Evolutionary conservation across 441 rosid genomes (phyloP).

Genomic region (Codiaeum variegatum): DNA sequence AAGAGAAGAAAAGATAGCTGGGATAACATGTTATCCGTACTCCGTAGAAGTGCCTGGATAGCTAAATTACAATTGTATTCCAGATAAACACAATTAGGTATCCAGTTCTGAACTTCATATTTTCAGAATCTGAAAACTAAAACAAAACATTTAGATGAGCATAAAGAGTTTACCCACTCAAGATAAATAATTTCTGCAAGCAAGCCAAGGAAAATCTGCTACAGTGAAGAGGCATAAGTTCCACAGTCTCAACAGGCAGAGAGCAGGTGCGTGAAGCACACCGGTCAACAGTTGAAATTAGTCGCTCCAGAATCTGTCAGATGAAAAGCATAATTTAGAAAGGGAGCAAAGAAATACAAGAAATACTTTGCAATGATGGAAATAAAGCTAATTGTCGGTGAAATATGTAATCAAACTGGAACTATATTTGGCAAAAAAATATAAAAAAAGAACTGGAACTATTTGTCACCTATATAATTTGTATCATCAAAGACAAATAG

Average conservation of each 20-base stretch:
- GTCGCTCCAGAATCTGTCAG: slow-evolving; percentile 71
- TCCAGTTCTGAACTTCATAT: background rate
- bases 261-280: slow-evolving; percentile 98
- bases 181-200: slow-evolving; percentile 75
- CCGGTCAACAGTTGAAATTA: slow-evolving; percentile 86
- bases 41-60: background rate
- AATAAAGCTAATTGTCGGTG: background rate
- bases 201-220: slow-evolving; percentile 90
- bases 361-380: background rate
- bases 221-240: slow-evolving; percentile 92
- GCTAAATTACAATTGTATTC: background rate
- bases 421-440: too few relatives aligned
- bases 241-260: slow-evolving; percentile 89
- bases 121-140: background rate
- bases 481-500: background rate
- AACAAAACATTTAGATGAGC: background rate
- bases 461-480: background rate
- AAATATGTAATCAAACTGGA: background rate
- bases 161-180: slow-evolving; percentile 59
- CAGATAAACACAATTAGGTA: background rate
- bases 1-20: background rate
- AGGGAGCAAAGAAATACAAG: background rate
- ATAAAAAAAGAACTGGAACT: too few relatives aligned
- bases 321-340: slow-evolving; percentile 16
- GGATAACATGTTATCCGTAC: background rate